Percentiles rank a stretch among this genome's conserved stretches.
Conservation (phyloP, 2,329 filamentous ascomycete species). For the Cladosporium sp. region DNA sequence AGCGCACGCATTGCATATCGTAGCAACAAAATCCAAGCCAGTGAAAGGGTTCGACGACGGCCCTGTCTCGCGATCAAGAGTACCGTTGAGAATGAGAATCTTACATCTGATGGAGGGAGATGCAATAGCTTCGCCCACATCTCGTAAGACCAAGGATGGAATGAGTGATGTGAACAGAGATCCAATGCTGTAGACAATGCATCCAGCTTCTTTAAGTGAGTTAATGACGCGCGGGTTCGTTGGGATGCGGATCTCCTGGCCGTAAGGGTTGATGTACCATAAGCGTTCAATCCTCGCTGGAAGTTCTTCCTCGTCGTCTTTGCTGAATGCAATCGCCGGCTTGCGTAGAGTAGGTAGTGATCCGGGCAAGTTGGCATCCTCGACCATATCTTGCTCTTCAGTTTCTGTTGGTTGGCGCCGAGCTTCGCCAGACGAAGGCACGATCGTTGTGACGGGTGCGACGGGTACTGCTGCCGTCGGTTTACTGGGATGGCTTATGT, state of each 20-base stretch:
- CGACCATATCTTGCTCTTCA: constrained; percentile 60
- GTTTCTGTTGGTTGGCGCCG: constrained; percentile 33
- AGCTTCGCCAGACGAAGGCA: not conserved
- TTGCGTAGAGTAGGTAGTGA: constrained; percentile 74
- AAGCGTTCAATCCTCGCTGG: constrained; percentile 72
- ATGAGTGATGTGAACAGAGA: constrained; percentile 86
- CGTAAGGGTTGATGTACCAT: constrained; percentile 98
- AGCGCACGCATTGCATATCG: constrained; percentile 70
- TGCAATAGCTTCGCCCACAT: constrained; percentile 61
- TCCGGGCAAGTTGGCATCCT: constrained; percentile 77
- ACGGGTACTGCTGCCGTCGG: constrained; percentile 46
- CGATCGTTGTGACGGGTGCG: not conserved
- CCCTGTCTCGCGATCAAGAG: constrained; percentile 80
- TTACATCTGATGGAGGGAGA: constrained; percentile 59
- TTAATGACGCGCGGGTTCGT: constrained; percentile 77
- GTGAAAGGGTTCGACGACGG: constrained; percentile 62
- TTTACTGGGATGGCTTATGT: constrained; percentile 78
- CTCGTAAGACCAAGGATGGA: constrained; percentile 73
- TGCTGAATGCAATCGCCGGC: constrained; percentile 78
- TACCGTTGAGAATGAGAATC: constrained; percentile 80
- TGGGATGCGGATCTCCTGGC: constrained; percentile 84
- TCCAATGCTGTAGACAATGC: constrained; percentile 88
- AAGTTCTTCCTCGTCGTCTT: constrained; percentile 69
- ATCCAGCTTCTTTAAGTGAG: constrained; percentile 60
- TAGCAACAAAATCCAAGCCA: constrained; percentile 75